A percentile compares a stretch with the other conserved stretches of the same genome.
Conservation (phyloP, 129 eudicot species). For the Lactuca saligna region DNA sequence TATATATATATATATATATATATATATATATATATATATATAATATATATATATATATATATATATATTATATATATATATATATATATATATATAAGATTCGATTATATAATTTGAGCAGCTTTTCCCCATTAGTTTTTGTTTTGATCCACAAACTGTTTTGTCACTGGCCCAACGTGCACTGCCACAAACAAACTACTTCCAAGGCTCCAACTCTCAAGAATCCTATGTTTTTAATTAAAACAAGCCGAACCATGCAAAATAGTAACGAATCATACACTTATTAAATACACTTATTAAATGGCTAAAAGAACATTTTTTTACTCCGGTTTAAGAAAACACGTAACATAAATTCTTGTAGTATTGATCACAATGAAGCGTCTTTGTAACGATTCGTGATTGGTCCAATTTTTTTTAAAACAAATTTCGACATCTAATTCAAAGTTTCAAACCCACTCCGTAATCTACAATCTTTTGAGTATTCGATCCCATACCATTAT, state of each 20-base stretch:
- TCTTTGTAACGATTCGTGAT: too few relatives aligned
- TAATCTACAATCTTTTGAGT: too few relatives aligned
- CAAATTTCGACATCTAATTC: too few relatives aligned
- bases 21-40: too few relatives aligned
- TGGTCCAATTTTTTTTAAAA: too few relatives aligned
- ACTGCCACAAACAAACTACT: constrained; percentile 41
- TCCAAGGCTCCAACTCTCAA: constrained; percentile 32
- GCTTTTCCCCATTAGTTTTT: constrained; percentile 37
- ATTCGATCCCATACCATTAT: too few relatives aligned
- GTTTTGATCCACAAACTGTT: constrained; percentile 58
- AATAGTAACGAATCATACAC: neutral
- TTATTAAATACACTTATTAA: neutral
- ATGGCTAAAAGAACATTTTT: neutral
- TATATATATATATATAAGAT: constrained; percentile 25
- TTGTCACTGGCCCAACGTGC: constrained; percentile 70
- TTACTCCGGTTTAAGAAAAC: neutral
- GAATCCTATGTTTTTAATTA: constrained; percentile 32
- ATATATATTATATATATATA: too few relatives aligned
- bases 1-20: too few relatives aligned
- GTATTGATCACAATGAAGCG: neutral
- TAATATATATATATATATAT: too few relatives aligned
- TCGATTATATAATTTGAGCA: constrained; percentile 38
- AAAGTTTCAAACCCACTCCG: too few relatives aligned
- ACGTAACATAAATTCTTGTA: neutral
- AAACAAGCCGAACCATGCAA: neutral